These are phyloP conservation scores for Russula sp. DNA, from an alignment of 768 basidiomycete species.

Conservation along the genomic window DNA sequence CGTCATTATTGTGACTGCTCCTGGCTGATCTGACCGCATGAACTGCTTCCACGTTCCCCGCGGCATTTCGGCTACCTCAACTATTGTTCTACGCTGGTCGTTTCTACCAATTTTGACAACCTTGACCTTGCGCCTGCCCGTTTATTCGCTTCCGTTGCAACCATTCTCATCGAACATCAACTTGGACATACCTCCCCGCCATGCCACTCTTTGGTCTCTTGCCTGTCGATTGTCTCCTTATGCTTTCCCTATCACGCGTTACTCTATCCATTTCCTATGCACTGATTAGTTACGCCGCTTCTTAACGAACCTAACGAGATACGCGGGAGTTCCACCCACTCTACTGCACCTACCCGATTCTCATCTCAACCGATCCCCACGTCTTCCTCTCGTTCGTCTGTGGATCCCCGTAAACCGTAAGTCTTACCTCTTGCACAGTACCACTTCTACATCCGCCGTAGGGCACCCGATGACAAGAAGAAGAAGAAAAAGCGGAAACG, in stretches of 20 bases:
- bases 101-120: constrained; percentile 7
- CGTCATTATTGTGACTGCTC: constrained; percentile 40
- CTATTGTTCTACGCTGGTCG: not conserved
- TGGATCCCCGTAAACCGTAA: constrained; percentile 64
- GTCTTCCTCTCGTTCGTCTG: constrained; percentile 51
- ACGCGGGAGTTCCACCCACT: constrained; percentile 33
- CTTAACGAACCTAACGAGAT: constrained; percentile 43
- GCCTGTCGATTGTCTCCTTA: not conserved
- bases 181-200: not conserved
- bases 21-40: constrained; percentile 21
- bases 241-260: not conserved
- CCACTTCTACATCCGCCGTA: constrained; percentile 27
- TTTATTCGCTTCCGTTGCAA: constrained; percentile 5
- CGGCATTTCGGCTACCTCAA: constrained; percentile 16
- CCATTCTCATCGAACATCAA: not conserved
- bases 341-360: constrained; percentile 47
- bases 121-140: not conserved
- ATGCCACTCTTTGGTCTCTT: not conserved
- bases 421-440: constrained; percentile 32
- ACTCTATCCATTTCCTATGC: not conserved
- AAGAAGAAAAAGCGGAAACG: constrained; percentile 88
- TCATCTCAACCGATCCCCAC: constrained; percentile 42
- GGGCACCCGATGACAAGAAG: constrained; percentile 56
- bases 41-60: constrained; percentile 25
- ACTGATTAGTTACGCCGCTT: constrained; percentile 45